Percentiles rank a stretch among this genome's conserved stretches.
These are phyloP conservation scores for Centaurea solstitialis DNA, from an alignment of 129 eudicot species.

Conservation along the genomic window DNA sequence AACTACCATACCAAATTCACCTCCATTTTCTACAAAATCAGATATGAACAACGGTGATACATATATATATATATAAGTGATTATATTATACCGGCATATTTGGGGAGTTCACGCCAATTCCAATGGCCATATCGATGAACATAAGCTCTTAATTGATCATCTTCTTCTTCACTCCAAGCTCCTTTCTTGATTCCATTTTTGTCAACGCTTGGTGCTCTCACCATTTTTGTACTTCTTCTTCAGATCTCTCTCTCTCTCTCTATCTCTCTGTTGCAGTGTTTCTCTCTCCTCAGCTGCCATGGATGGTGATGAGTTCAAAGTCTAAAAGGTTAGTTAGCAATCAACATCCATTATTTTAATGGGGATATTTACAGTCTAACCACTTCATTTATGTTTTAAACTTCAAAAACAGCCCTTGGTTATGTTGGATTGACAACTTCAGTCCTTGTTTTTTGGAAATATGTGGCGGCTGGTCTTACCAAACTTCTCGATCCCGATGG, in stretches of 20 bases:
- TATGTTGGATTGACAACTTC: background rate
- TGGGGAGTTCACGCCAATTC: conserved; percentile 44
- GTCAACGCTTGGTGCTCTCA: conserved; percentile 43
- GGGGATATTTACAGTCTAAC: conserved; percentile 29
- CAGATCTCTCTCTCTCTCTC: conserved; percentile 29
- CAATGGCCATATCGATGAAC: conserved; percentile 37
- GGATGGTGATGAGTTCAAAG: conserved; percentile 31
- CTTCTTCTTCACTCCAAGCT: conserved; percentile 41
- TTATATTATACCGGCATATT: conserved; percentile 39
- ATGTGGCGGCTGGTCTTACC: background rate
- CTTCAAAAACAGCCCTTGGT: background rate
- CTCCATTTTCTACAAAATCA: background rate
- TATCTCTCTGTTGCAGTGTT: conserved; percentile 6
- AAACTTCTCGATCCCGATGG: background rate
- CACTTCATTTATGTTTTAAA: conserved; percentile 1
- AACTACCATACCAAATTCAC: background rate
- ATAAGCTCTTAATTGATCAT: conserved; percentile 27
- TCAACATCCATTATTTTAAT: conserved; percentile 39
- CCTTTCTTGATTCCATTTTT: conserved; percentile 39
- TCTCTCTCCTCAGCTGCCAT: conserved; percentile 45
- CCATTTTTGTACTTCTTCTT: conserved; percentile 10
- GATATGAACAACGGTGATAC: conserved; percentile 6
- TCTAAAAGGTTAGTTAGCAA: conserved; percentile 40
- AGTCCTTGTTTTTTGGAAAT: background rate
- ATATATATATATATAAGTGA: no score